phyloP scores from a whole-genome alignment of 1,139 yeast species.

The Kodamaea arcana region DNA sequence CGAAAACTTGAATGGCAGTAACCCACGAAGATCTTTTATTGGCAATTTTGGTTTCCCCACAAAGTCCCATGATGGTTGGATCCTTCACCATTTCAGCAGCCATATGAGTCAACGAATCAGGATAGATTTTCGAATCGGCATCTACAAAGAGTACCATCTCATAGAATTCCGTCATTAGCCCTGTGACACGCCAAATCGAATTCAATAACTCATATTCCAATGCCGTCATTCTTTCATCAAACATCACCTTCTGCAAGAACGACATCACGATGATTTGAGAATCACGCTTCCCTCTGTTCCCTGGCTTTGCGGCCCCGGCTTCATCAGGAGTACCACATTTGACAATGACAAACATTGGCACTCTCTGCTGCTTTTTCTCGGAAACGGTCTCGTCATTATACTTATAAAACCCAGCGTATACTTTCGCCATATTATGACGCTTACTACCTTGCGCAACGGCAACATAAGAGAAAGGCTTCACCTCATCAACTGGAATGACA shows the following conservation, averaged over 20 bases:
- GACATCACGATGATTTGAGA: constrained; percentile 93
- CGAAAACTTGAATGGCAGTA: constrained; percentile 92
- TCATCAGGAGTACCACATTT: constrained; percentile 94
- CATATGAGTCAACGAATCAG: constrained; percentile 91
- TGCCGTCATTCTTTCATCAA: constrained; percentile 96
- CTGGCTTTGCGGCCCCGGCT: constrained; percentile 77
- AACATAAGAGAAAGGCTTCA: constrained; percentile 77
- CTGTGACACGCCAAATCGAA: constrained; percentile 82
- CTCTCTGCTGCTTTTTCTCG: constrained; percentile 78
- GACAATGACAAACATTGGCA: constrained; percentile 77
- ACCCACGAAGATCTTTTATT: constrained; percentile 89
- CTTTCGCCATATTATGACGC: constrained; percentile 97
- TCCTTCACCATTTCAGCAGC: constrained; percentile 88
- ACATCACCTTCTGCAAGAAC: constrained; percentile 83
- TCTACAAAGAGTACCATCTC: constrained; percentile 92
- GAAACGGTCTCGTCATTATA: constrained; percentile 74
- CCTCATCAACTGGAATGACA: constrained; percentile 65
- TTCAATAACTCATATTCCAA: constrained; percentile 79
- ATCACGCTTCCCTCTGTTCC: constrained; percentile 97
- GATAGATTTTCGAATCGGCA: constrained; percentile 91
- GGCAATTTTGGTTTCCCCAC: constrained; percentile 96
- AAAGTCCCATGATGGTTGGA: constrained; percentile 87
- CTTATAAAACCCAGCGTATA: constrained; percentile 84
- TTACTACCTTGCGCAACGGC: constrained; percentile 92
- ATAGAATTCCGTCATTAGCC: constrained; percentile 81